Evolutionary conservation across 2,329 filamentous ascomycete genomes (phyloP).

Genomic region (Didymellaceae sp.): DNA sequence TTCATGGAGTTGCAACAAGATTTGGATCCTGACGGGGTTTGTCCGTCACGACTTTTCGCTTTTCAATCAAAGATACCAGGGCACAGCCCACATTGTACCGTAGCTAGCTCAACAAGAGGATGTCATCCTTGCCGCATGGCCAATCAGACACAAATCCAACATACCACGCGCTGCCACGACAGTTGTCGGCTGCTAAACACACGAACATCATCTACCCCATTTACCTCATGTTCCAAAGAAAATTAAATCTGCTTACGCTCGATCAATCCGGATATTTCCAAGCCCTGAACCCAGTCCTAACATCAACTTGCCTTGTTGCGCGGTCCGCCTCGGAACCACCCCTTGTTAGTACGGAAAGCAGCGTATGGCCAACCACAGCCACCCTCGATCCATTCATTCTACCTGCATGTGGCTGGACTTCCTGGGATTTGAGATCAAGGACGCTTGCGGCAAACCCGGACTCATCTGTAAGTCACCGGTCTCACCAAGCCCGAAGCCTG

Average conservation of each 20-base stretch:
- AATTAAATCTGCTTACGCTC: background rate
- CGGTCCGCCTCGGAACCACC: constrained; percentile 3
- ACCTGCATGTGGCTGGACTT: constrained; percentile 6
- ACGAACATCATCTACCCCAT: background rate
- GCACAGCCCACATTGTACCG: constrained; percentile 45
- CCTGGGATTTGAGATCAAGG: constrained; percentile 1
- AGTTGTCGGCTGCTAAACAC: constrained; percentile 23
- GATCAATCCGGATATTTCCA: background rate
- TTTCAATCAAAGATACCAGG: constrained; percentile 48
- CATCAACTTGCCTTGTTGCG: constrained; percentile 5
- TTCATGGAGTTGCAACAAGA: constrained; percentile 29
- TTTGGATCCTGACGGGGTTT: constrained; percentile 17
- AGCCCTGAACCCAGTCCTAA: too few relatives aligned
- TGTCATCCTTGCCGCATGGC: constrained; percentile 22
- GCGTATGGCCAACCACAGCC: constrained; percentile 24
- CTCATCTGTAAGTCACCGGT: constrained; percentile 27
- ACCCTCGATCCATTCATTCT: constrained; percentile 15
- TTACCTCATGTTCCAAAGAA: too few relatives aligned
- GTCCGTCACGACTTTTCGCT: constrained; percentile 35
- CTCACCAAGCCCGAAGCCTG: constrained; percentile 27
- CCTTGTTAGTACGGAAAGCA: constrained; percentile 1
- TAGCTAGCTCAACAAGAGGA: constrained; percentile 34
- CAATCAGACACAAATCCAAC: constrained; percentile 24
- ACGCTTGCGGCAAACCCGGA: constrained; percentile 19
- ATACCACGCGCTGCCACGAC: constrained; percentile 22